phyloP scores from a whole-genome alignment of 345 rosid genomes.

The Viola odorata region DNA sequence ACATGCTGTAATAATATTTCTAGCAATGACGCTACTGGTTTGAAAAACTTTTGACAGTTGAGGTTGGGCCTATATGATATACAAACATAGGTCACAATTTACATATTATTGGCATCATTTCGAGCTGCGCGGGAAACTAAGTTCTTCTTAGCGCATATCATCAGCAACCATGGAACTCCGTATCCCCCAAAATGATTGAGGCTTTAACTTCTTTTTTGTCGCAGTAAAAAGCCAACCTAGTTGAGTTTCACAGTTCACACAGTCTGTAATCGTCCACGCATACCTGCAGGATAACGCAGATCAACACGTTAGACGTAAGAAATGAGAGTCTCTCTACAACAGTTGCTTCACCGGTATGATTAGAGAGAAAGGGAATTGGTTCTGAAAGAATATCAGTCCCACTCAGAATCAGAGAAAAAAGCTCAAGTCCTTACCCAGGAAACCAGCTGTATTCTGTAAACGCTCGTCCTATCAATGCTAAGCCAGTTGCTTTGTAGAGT shows the following conservation, averaged over 20 bases:
- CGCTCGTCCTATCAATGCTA: slow-evolving; percentile 48
- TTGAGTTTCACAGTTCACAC: slow-evolving; percentile 19
- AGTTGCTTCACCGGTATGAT: neutral
- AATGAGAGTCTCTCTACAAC: neutral
- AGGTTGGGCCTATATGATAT: neutral
- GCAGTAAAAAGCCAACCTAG: slow-evolving; percentile 94
- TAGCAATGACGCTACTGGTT: too few species aligned
- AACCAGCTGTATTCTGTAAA: slow-evolving; percentile 80
- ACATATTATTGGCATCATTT: neutral
- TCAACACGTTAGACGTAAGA: neutral
- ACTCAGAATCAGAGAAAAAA: neutral
- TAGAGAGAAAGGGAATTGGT: neutral
- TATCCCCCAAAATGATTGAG: slow-evolving; percentile 82
- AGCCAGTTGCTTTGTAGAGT: slow-evolving; percentile 55
- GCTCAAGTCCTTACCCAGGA: slow-evolving; percentile 69
- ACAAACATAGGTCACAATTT: slow-evolving; percentile 13
- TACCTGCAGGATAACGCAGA: slow-evolving; percentile 45
- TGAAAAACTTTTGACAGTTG: neutral
- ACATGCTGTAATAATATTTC: too few species aligned
- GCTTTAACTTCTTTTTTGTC: slow-evolving; percentile 59
- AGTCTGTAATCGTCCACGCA: slow-evolving; percentile 44
- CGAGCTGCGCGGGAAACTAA: neutral
- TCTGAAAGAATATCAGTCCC: neutral
- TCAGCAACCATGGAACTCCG: slow-evolving; percentile 72
- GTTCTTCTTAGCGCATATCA: slow-evolving; percentile 23